phyloP scores from a whole-genome alignment of 345 rosid species.

The Combretum micranthum region DNA sequence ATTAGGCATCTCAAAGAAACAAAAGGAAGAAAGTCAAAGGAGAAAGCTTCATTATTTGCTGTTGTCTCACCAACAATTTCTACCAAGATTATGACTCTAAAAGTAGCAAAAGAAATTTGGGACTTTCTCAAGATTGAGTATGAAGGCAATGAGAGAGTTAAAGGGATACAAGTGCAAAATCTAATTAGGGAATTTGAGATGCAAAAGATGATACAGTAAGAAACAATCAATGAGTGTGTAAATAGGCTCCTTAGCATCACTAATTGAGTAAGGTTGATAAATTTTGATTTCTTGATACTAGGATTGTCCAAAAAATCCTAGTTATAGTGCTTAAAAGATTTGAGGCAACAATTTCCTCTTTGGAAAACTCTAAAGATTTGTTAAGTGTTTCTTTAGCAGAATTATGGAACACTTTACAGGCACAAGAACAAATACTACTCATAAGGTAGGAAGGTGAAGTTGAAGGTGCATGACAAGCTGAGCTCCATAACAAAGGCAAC shows the following conservation, averaged over 20 bases:
- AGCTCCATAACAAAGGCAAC: too few relatives aligned
- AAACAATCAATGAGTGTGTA: conserved; percentile 6
- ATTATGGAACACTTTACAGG: too few relatives aligned
- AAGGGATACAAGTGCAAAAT: conserved; percentile 1
- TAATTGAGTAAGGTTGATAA: neutral
- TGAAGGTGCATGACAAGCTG: too few relatives aligned
- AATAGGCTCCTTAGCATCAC: conserved; percentile 3
- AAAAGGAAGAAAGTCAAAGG: conserved; percentile 4
- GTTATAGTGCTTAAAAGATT: conserved; percentile 1
- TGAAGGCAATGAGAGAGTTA: conserved; percentile 5
- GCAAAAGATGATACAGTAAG: conserved; percentile 1
- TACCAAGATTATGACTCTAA: neutral
- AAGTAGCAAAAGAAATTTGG: conserved; percentile 4
- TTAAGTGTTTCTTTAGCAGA: neutral
- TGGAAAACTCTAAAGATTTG: conserved; percentile 7
- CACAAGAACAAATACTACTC: too few relatives aligned
- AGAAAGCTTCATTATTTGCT: neutral
- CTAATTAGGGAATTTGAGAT: conserved; percentile 6
- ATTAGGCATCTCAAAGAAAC: conserved; percentile 2
- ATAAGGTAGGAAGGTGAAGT: too few relatives aligned
- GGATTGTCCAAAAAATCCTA: conserved; percentile 5
- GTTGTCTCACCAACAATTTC: conserved; percentile 6
- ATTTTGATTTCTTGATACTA: neutral
- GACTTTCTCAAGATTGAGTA: conserved; percentile 7
- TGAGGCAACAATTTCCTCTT: conserved; percentile 1